phyloP scores from a whole-genome alignment of 805 yeast genomes.

The Myxozyma lipomycoides region DNA sequence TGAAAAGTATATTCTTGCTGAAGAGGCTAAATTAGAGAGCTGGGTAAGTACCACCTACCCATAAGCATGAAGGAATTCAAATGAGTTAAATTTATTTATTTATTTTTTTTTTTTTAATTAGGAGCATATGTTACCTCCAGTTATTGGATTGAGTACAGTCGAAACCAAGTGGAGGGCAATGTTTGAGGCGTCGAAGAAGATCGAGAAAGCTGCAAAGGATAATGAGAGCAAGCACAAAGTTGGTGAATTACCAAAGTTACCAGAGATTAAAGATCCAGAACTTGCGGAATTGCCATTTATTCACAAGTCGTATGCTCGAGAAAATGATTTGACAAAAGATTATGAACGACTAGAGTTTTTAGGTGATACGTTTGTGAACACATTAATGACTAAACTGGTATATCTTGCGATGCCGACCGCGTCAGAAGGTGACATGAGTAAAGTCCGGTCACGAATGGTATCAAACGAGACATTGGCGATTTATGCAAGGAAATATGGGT shows the following conservation, averaged over 20 bases:
- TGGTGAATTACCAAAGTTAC: slow-evolving; percentile 40
- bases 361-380: slow-evolving; percentile 32
- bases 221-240: neutral
- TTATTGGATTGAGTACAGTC: neutral
- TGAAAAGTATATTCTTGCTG: neutral
- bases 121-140: neutral
- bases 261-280: slow-evolving; percentile 56
- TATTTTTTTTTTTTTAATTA: too few species aligned
- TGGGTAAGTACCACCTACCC: too few species aligned
- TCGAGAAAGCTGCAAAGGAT: neutral
- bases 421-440: slow-evolving; percentile 77
- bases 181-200: neutral
- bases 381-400: slow-evolving; percentile 63
- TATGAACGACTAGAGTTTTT: slow-evolving; percentile 27
- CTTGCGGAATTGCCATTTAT: slow-evolving; percentile 70
- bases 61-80: slow-evolving; percentile 4
- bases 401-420: slow-evolving; percentile 63
- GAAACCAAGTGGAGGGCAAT: neutral
- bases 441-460: slow-evolving; percentile 63
- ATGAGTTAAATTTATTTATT: too few species aligned
- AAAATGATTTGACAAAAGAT: slow-evolving; percentile 45
- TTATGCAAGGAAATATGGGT: slow-evolving; percentile 65
- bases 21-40: neutral
- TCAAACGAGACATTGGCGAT: slow-evolving; percentile 67
- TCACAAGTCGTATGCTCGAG: slow-evolving; percentile 67